Percentiles rank a stretch among this genome's conserved stretches.
Conservation (phyloP, 2,329 filamentous ascomycete genomes). For the Sporothrix variecibatus region DNA sequence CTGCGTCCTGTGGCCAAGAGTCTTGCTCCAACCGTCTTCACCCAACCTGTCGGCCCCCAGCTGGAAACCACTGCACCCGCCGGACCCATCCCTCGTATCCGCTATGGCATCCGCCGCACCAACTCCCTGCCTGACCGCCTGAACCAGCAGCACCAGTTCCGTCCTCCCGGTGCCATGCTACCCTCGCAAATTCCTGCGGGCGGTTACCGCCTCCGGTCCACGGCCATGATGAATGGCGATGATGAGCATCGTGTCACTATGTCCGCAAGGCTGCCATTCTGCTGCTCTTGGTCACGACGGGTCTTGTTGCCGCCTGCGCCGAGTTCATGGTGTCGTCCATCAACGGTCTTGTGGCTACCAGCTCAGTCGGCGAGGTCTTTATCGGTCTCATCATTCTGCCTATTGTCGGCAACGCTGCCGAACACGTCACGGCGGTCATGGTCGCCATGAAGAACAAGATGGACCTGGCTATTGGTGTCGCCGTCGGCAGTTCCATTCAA, state of each 20-base stretch:
- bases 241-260: conserved; percentile 42
- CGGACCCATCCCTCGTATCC: conserved; percentile 57
- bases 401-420: conserved; percentile 72
- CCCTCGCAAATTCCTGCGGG: conserved; percentile 48
- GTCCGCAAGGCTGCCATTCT: conserved; percentile 60
- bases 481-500: conserved; percentile 70
- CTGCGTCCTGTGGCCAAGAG: conserved; percentile 65
- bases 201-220: neutral
- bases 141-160: conserved; percentile 47
- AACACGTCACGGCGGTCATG: conserved; percentile 70
- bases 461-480: conserved; percentile 72
- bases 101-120: conserved; percentile 69
- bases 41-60: conserved; percentile 44
- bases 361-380: conserved; percentile 64
- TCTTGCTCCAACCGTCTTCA: conserved; percentile 71
- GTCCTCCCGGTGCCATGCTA: conserved; percentile 53
- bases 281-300: conserved; percentile 65
- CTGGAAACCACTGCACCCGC: conserved; percentile 36
- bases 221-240: conserved; percentile 11
- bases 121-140: conserved; percentile 73
- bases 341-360: conserved; percentile 59
- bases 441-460: conserved; percentile 76
- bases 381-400: conserved; percentile 72
- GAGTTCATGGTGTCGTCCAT: conserved; percentile 72
- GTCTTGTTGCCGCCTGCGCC: conserved; percentile 66